Conservation (phyloP, 1,284 basidiomycete species). For the Pyrrhoderma lamaoense region DNA sequence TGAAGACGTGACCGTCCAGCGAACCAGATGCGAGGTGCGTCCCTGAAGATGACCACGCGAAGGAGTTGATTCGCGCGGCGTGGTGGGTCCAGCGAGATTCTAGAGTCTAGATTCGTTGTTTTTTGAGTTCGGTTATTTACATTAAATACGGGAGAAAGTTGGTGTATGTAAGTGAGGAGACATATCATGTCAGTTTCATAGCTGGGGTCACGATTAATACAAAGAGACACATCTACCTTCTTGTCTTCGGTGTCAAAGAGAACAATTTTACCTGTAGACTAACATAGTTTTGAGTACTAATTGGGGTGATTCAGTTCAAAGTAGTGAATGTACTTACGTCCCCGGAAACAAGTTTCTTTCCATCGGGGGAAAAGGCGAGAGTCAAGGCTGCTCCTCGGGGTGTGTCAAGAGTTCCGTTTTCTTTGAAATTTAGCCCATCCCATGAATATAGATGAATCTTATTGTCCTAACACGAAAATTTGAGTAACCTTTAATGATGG, state of each 20-base stretch:
- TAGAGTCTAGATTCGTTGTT: conserved; percentile 44
- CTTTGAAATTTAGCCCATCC: conserved; percentile 54
- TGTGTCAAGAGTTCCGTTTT: conserved; percentile 54
- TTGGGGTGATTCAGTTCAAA: neutral
- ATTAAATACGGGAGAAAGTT: neutral
- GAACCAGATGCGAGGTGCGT: conserved; percentile 80
- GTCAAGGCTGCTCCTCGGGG: conserved; percentile 70
- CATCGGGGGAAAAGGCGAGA: conserved; percentile 78
- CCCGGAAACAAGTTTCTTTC: conserved; percentile 67
- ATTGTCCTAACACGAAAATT: conserved; percentile 47
- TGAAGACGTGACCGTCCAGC: conserved; percentile 86
- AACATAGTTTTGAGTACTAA: conserved; percentile 6
- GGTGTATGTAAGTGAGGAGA: no score
- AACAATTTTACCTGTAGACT: conserved; percentile 76
- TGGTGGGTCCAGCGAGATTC: conserved; percentile 88
- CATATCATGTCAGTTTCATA: no score
- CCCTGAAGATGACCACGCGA: conserved; percentile 73
- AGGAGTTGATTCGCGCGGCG: conserved; percentile 71
- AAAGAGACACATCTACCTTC: conserved; percentile 38
- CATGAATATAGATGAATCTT: conserved; percentile 70
- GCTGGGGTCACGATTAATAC: no score
- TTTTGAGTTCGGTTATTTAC: no score
- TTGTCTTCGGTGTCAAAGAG: conserved; percentile 67
- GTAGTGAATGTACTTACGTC: conserved; percentile 48
- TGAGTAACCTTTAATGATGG: neutral